Conservation (phyloP, 2,329 filamentous ascomycete genomes). For the Sclerotinia subarctica region DNA sequence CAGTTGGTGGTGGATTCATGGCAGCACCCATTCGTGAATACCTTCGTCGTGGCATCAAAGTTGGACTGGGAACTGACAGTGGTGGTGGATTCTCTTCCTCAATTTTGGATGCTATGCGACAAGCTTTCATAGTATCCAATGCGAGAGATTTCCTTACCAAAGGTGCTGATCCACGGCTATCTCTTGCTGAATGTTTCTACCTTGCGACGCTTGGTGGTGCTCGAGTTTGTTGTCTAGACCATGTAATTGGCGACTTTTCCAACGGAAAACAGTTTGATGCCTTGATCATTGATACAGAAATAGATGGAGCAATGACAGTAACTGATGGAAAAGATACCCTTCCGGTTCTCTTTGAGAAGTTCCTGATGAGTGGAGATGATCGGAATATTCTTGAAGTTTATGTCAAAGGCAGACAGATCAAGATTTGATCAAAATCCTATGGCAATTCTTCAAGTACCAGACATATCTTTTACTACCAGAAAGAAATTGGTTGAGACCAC, state of each 20-base stretch:
- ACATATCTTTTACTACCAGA: not conserved
- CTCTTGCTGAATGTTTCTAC: constrained; percentile 41
- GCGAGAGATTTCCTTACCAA: constrained; percentile 45
- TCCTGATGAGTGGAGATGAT: constrained; percentile 89
- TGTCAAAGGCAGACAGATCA: constrained; percentile 61
- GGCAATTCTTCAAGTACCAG: not conserved
- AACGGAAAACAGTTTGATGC: constrained; percentile 86
- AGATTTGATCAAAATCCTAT: constrained; percentile 9
- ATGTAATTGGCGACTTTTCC: constrained; percentile 73
- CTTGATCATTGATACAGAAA: constrained; percentile 77
- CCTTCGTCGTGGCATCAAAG: constrained; percentile 55
- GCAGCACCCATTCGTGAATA: constrained; percentile 58
- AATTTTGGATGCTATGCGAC: constrained; percentile 57
- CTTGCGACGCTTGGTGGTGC: constrained; percentile 52
- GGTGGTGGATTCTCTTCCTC: constrained; percentile 60
- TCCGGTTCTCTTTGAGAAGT: constrained; percentile 64
- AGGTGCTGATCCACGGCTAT: constrained; percentile 37
- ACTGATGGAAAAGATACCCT: constrained; percentile 22
- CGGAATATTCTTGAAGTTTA: constrained; percentile 82
- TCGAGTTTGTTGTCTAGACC: constrained; percentile 53
- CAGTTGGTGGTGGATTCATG: constrained; percentile 60
- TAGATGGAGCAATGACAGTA: constrained; percentile 40
- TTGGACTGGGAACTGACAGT: constrained; percentile 64
- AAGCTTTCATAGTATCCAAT: constrained; percentile 51
- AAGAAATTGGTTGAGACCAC: not conserved